Percentiles rank a stretch among this genome's conserved stretches.
Evolutionary conservation across 2,329 filamentous ascomycete species (phyloP).

Genomic region (Cryphonectria naterciae): DNA sequence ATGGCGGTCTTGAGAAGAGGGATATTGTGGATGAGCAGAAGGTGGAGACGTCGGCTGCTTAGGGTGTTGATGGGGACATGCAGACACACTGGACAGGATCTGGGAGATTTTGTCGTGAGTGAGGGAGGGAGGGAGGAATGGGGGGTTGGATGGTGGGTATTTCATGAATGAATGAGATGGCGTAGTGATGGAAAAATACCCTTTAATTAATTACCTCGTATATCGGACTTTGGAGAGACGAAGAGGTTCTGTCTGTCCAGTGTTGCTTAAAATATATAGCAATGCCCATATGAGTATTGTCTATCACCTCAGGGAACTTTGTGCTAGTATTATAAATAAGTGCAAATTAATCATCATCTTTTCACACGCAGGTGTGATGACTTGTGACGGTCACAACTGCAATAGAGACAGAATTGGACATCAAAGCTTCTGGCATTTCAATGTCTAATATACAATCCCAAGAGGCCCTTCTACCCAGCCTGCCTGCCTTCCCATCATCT

Average conservation of each 20-base stretch:
- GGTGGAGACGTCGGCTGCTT: background rate
- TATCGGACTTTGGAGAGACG: too few species aligned
- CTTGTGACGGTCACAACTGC: background rate
- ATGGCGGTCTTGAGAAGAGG: conserved; percentile 31
- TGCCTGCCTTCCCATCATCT: conserved; percentile 1
- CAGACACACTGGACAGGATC: too few species aligned
- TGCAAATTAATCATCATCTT: background rate
- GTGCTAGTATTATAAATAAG: background rate
- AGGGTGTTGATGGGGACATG: background rate
- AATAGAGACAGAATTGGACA: background rate
- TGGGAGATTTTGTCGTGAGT: background rate
- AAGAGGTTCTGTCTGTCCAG: background rate
- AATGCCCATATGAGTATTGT: background rate
- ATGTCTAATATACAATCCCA: conserved; percentile 2
- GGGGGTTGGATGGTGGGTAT: background rate
- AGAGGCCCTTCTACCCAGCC: background rate
- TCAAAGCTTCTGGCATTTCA: conserved; percentile 7
- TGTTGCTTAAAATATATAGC: background rate
- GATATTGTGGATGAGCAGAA: background rate
- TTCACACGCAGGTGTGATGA: too few species aligned
- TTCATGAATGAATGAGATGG: background rate
- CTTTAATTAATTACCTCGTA: background rate
- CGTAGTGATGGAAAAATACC: conserved; percentile 8
- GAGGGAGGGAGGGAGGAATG: background rate
- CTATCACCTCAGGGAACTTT: background rate